A percentile compares a stretch with the other conserved stretches of the same genome.
These are phyloP conservation scores for Gardenia jasminoides DNA, from an alignment of 257 asterid genomes.

Conservation along the genomic window DNA sequence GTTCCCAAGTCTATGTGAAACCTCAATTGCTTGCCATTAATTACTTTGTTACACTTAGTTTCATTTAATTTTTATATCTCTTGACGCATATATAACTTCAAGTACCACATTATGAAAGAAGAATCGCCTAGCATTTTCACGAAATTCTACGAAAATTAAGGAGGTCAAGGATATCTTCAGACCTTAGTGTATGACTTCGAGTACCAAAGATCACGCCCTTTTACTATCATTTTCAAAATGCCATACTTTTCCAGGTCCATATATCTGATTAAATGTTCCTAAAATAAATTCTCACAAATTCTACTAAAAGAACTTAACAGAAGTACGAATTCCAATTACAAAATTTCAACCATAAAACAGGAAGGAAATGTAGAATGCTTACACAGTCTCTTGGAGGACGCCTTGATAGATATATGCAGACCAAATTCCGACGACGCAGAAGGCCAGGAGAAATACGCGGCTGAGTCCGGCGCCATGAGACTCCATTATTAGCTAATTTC, in stretches of 20 bases:
- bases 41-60: background rate
- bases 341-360: background rate
- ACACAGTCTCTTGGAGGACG: slow-evolving; percentile 92
- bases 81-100: background rate
- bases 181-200: background rate
- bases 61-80: too few species aligned
- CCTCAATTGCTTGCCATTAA: background rate
- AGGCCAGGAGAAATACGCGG: slow-evolving; percentile 71
- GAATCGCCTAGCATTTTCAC: background rate
- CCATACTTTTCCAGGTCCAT: background rate
- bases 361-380: slow-evolving; percentile 12
- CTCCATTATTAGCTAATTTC: slow-evolving; percentile 45
- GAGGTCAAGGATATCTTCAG: background rate
- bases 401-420: slow-evolving; percentile 95
- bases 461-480: slow-evolving; percentile 66
- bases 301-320: background rate
- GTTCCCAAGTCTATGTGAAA: background rate
- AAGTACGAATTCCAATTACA: background rate
- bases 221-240: background rate
- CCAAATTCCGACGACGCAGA: slow-evolving; percentile 96
- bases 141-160: background rate
- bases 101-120: background rate
- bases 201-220: background rate
- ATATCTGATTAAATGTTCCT: background rate
- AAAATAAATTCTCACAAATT: background rate